Evolutionary conservation across 148 eudicot genomes (phyloP).

Genomic region (Nepenthes gracilis): DNA sequence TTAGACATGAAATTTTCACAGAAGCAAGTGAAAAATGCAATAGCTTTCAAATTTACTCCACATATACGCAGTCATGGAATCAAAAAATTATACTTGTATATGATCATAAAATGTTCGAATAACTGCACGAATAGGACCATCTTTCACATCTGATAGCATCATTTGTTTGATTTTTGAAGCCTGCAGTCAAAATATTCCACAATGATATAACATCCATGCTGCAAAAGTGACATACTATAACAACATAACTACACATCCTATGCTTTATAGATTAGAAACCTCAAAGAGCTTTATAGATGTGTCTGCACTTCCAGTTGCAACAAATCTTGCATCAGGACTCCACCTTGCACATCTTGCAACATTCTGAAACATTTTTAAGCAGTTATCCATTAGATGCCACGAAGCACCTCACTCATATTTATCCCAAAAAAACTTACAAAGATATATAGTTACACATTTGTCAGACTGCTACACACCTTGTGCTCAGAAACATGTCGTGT

Average conservation of each 20-base stretch:
- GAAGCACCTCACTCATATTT: not conserved
- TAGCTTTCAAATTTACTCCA: too few species aligned
- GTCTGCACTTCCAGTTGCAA: slow-evolving; percentile 91
- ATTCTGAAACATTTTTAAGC: slow-evolving; percentile 31
- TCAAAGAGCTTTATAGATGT: slow-evolving; percentile 82
- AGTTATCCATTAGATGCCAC: slow-evolving; percentile 4
- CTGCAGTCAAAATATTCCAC: slow-evolving; percentile 21
- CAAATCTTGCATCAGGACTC: slow-evolving; percentile 81
- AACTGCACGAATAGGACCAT: slow-evolving; percentile 72
- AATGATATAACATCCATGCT: not conserved
- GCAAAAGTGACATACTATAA: not conserved
- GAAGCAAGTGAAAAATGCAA: not conserved
- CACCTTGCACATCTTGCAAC: slow-evolving; percentile 82
- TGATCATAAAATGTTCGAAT: slow-evolving; percentile 79
- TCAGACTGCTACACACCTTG: slow-evolving; percentile 31
- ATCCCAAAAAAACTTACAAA: not conserved
- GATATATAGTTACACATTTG: not conserved
- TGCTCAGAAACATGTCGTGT: slow-evolving; percentile 75
- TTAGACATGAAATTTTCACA: too few species aligned
- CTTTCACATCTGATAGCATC: slow-evolving; percentile 64
- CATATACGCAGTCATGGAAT: not conserved
- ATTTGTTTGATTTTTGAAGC: slow-evolving; percentile 69
- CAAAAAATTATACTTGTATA: slow-evolving; percentile 37
- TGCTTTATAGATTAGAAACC: slow-evolving; percentile 20
- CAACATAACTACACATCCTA: not conserved